Percentiles rank a stretch among this genome's conserved stretches.
Conservation (phyloP, 2,329 filamentous ascomycete species). For the Cladophialophora bantiana region DNA sequence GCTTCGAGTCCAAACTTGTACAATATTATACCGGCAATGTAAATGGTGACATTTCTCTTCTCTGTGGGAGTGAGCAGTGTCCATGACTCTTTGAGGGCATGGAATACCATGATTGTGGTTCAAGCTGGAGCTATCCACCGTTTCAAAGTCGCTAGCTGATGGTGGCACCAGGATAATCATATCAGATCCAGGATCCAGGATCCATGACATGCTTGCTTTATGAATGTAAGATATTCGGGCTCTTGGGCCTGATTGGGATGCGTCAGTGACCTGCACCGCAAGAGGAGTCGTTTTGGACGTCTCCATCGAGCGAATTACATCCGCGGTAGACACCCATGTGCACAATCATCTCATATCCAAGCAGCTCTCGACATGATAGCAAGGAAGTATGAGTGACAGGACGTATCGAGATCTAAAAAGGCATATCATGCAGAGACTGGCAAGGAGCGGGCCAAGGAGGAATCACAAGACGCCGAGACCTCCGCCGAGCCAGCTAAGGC, state of each 20-base stretch:
- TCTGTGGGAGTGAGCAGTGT: constrained; percentile 49
- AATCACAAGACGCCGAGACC: background rate
- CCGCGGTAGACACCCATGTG: background rate
- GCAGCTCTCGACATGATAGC: background rate
- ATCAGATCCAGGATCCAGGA: background rate
- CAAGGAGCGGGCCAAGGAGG: background rate
- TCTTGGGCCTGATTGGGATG: background rate
- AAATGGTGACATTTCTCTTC: constrained; percentile 55
- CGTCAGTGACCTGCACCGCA: background rate
- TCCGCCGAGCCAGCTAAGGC: background rate
- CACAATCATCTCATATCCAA: background rate
- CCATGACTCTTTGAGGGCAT: constrained; percentile 15
- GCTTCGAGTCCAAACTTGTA: constrained; percentile 62
- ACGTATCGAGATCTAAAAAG: background rate
- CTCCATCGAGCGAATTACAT: background rate
- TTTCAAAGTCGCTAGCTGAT: background rate
- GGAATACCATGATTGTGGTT: constrained; percentile 6
- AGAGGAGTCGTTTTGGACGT: background rate
- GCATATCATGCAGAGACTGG: background rate
- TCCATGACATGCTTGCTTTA: background rate
- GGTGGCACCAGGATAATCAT: background rate
- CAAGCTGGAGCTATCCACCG: background rate
- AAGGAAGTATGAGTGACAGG: background rate
- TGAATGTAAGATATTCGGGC: background rate
- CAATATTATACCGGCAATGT: constrained; percentile 59